Base-by-base conservation (phyloP, 768 basidiomycete genomes). In the Lentinula aciculospora region DNA sequence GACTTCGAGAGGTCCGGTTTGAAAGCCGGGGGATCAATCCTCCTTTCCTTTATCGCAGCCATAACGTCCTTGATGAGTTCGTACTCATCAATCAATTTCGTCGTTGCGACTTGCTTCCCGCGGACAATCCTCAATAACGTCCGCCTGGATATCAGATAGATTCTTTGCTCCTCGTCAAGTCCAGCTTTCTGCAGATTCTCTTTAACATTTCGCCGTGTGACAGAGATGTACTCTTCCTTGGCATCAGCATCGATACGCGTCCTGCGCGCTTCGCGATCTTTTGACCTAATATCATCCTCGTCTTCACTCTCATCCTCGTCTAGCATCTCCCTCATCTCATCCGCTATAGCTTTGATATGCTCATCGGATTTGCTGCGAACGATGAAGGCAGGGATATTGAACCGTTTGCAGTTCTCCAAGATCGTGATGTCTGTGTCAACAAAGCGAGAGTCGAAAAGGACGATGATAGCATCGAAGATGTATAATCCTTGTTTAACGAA, bases 401-500 rank as follows among this genome's bases (percentile, higher is more conserved):
- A 71, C 3, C 61, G 64, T 31, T 58, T 63, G 55, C 66, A 69
- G 56, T 69, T 69, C 12, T 59, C 57, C 34, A 74, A 66, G 55
- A 74, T 68, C 8, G 70, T 66, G 10, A 68, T 57, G 15, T 71
- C 72, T 3, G 72, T 70, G 60, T 62, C 63, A 0, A 68, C 69
- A 59, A 74, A 72, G 0, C 73, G 67, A 49, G 69, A 69, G 59
- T 68, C 68, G 48, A 74, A 66, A 28, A 73, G 54, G 4, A 74
- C 64, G 32, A 73, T 34, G 55, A 73, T 67, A 21, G 63, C 68
- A 53, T 74, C 72, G 36, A 74, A 73, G 49, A 71, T 64, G n/a
- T 71, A 74, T 15, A 74, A 68, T 1, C 72, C 72, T 37, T 72
- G 68, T 5, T 64, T 48, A 27, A 72, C 68, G 62, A 74, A 74